Base-by-base conservation (phyloP, 495 filamentous ascomycete species). In the Aspergillus homomorphus region DNA sequence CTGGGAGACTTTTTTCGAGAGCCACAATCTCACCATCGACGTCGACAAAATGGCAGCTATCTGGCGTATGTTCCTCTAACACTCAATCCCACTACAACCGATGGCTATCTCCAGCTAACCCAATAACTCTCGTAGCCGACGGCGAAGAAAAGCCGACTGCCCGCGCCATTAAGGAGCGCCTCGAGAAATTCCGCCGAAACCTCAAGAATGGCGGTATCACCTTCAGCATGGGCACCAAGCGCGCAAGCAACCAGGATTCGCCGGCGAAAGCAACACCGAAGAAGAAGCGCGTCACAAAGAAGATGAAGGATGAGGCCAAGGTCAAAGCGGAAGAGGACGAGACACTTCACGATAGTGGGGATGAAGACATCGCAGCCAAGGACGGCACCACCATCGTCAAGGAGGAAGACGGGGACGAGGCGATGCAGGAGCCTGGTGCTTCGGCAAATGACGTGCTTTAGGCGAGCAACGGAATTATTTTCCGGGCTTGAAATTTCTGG, bases 1-100 rank as follows among this genome's bases (percentile, higher is more conserved):
- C 24, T 63, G 61, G 56, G 26, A 45, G 15, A 63, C 61, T 12
- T 53, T 63, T 21, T 63, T 63, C 21, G 54, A 57, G 33, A 59
- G 53, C 21, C 56, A 59, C 15, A 50, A 19, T 16, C 45, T 63
- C 45, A 53, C 54, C 53, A 51, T 63, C n/a, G 56, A 63, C 28
- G 48, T 63, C 16, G 53, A 53, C 43, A 57, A 44, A 7, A 21
- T 63, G 20, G 21, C 56, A 21, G 44, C 38, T 6, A 44, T 16
- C 23, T 63, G 61, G 56, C 53, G 61, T 63, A 55, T 22, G 60
- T 59, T 15, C 16, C 20, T 20, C n/a, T 23, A 7, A 15, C 16
- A 1, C 24, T 20, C 30, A 18, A 19, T 26, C 20, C 21, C 10
- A 26, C 41, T 20, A 28, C 38, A 14, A 21, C 7, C 6, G 19